Evolutionary conservation across 257 asterid genomes (phyloP).

Genomic region (Sherardia arvensis): DNA sequence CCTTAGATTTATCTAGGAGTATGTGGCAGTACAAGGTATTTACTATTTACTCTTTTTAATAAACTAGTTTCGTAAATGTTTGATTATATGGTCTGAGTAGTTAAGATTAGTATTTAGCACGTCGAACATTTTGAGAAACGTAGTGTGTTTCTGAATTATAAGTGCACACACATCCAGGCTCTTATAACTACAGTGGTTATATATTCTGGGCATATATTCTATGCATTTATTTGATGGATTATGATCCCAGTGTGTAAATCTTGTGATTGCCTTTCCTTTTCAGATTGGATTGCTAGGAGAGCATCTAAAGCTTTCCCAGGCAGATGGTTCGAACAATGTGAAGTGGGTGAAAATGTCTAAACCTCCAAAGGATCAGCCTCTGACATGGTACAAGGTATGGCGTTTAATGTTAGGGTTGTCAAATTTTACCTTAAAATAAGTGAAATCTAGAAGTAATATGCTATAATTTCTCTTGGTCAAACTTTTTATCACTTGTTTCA

Average conservation of each 20-base stretch:
- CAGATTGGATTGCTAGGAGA: conserved; percentile 86
- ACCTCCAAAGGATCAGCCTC: conserved; percentile 76
- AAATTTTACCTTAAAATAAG: no score
- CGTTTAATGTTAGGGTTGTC: neutral
- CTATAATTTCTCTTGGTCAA: neutral
- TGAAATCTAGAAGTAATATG: neutral
- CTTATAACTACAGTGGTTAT: neutral
- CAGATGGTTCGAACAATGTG: conserved; percentile 30
- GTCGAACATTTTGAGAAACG: neutral
- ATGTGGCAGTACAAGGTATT: conserved; percentile 72
- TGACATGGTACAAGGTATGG: conserved; percentile 92
- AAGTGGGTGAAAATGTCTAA: conserved; percentile 55
- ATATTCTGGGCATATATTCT: neutral
- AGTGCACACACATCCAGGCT: neutral
- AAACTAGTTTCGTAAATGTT: neutral
- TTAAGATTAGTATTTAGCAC: neutral
- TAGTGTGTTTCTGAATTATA: neutral
- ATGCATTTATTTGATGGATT: neutral
- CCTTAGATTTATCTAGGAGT: conserved; percentile 50
- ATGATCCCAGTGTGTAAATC: neutral
- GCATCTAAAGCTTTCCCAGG: conserved; percentile 41
- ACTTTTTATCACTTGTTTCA: conserved; percentile 14
- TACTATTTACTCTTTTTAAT: conserved; percentile 9
- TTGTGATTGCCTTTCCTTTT: neutral
- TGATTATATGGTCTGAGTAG: neutral